A percentile compares a stretch with the other conserved stretches of the same genome.
Evolutionary conservation across 139 green algal genomes (phyloP).

Genomic region (Closterium sp.): DNA sequence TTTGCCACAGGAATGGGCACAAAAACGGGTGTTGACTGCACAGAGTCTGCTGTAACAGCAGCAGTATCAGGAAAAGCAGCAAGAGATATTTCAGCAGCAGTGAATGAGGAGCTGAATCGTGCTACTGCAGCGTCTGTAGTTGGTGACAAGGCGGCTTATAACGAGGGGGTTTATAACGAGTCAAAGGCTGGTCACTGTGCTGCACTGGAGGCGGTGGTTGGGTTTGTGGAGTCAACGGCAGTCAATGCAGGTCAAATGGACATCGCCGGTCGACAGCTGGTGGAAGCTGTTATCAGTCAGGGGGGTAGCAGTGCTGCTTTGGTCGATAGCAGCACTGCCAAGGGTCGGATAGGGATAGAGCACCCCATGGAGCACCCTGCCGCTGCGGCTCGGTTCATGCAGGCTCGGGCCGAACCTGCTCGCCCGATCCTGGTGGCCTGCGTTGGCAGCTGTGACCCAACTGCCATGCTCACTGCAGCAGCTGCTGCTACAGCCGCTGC

Average conservation of each 20-base stretch:
- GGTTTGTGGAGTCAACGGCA: neutral
- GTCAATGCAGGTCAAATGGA: neutral
- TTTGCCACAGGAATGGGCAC: neutral
- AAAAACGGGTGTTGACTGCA: too few species aligned
- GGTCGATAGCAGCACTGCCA: too few species aligned
- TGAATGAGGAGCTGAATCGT: neutral
- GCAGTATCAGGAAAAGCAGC: neutral
- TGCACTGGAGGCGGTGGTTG: neutral
- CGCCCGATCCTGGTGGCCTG: conserved; percentile 19
- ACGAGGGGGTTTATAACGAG: neutral
- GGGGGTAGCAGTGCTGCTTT: neutral
- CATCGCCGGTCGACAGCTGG: neutral
- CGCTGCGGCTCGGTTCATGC: neutral
- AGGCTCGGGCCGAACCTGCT: neutral
- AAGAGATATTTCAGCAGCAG: neutral
- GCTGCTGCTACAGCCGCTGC: neutral
- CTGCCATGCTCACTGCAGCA: neutral
- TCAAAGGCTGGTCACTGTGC: neutral
- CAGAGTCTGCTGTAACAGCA: neutral
- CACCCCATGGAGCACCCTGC: neutral
- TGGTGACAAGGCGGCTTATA: neutral
- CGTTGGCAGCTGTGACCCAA: conserved; percentile 15
- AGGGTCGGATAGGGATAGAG: neutral
- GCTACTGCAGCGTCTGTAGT: neutral
- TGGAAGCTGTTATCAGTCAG: neutral